Conservation (phyloP, 208 protist species). For the Crithidia mellificae region DNA sequence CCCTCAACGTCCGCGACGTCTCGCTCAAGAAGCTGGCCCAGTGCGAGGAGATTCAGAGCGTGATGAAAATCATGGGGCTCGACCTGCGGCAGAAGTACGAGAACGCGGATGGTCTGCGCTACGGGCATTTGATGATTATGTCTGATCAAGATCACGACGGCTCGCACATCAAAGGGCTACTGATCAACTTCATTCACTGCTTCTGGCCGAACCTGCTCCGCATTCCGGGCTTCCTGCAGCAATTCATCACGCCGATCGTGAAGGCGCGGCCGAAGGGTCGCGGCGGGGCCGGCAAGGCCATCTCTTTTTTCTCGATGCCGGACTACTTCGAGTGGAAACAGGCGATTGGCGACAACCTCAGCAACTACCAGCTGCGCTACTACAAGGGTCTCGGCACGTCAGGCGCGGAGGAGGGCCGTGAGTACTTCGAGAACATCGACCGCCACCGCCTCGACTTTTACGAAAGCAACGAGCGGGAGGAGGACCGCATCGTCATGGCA, state of each 20-base stretch:
- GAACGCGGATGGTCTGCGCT: conserved; percentile 93
- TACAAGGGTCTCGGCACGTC: conserved; percentile 99
- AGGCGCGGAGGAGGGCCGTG: conserved; percentile 96
- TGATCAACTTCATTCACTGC: conserved; percentile 99
- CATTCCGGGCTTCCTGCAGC: conserved; percentile 96
- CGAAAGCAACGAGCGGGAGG: conserved; percentile 78
- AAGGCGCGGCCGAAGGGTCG: conserved; percentile 94
- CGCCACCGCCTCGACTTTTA: conserved; percentile 97
- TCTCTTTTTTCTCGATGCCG: conserved; percentile 99
- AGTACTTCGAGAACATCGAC: conserved; percentile 99
- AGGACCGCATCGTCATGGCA: conserved; percentile 97
- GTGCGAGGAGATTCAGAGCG: conserved; percentile 96
- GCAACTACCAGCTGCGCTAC: conserved; percentile 98
- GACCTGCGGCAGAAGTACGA: conserved; percentile 93
- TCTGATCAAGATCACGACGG: conserved; percentile 99
- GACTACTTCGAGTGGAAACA: conserved; percentile 98
- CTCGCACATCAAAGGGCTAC: conserved; percentile 99
- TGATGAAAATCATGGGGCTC: conserved; percentile 97
- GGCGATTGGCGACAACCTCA: conserved; percentile 58
- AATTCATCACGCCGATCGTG: conserved; percentile 99
- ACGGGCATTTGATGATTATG: conserved; percentile 99
- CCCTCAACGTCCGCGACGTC: conserved; percentile 99
- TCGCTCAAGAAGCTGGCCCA: conserved; percentile 92
- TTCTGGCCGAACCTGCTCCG: conserved; percentile 99
- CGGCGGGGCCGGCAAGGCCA: conserved; percentile 47